Evolutionary conservation across 129 eudicot genomes (phyloP), one percentile per base, ranked within the genome.

Genomic region (Mikania micrantha): DNA sequence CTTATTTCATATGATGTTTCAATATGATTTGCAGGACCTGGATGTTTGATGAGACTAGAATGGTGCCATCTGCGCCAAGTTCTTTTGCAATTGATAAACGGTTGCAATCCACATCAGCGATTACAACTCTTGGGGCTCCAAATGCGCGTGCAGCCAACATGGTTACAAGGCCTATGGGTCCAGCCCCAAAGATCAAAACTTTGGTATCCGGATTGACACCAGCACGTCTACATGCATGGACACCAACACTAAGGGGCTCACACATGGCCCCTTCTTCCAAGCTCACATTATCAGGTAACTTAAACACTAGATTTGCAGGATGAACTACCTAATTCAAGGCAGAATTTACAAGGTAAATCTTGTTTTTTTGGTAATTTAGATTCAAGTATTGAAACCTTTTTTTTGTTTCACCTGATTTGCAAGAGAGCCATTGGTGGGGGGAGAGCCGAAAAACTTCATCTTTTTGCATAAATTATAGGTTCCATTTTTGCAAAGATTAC

Each of bases 221-320:
- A 10, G 81, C 90, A 32, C 90, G 80, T 3, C 83, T 70, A 67
- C 85, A 84, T 62, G 85, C 89, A 44, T 80, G 81, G 31, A 84
- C 74, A 4, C 81, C 85, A 5, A 78, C 85, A 24, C 83, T 84
- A 11, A 80, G 64, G 31, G 89, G 85, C 41, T 84, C 83, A 54
- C 85, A 84, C 83, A 84, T 78, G 41, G 79, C 89, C 48, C 89
- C 89, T 84, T 84, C 85, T 71, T 84, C 89, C 78, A 84, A 41
- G 49, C 83, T 80, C 64, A 80, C 83, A 32, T 75, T 74, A 34
- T 80, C 79, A 13, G 85, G 89, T 48, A 84, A 67, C 58, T 80
- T 84, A 35, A 77, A 84, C 38, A 84, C 82, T 34, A 80, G 73
- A 49, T 64, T 52, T 70, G 74, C 85, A 66, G 83, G 89, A 74